Percentiles rank a stretch among this genome's conserved stretches.
These are phyloP conservation scores for Carex sylvatica DNA, from an alignment of 202 grass and related monocot genomes.

Conservation along the genomic window DNA sequence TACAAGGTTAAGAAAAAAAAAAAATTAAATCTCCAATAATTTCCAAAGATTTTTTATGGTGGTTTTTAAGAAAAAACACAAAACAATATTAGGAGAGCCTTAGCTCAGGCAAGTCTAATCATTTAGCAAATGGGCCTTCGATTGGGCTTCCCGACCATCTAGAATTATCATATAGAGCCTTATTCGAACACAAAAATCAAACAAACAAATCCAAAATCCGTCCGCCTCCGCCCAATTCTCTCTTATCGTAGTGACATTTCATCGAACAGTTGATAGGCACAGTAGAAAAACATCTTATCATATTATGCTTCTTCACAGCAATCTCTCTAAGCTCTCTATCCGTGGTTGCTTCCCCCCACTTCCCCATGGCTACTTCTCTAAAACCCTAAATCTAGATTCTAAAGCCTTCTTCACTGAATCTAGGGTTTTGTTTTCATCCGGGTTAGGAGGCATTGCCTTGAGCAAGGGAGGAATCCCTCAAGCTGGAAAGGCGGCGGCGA, in stretches of 20 bases:
- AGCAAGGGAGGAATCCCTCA: background rate
- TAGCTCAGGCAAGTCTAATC: background rate
- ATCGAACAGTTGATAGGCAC: conserved; percentile 39
- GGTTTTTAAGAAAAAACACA: too few relatives aligned
- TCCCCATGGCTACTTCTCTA: conserved; percentile 42
- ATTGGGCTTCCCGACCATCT: background rate
- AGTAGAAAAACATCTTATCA: background rate
- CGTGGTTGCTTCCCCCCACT: conserved; percentile 46
- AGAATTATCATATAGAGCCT: background rate
- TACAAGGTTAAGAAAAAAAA: too few relatives aligned
- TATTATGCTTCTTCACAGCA: conserved; percentile 42
- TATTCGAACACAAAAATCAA: background rate
- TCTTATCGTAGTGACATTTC: conserved; percentile 21
- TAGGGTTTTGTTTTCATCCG: conserved; percentile 52
- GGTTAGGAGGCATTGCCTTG: conserved; percentile 18
- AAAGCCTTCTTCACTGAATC: background rate
- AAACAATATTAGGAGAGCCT: too few relatives aligned
- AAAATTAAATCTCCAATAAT: too few relatives aligned
- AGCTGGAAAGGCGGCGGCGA: conserved; percentile 33
- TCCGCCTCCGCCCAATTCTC: background rate
- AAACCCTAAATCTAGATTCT: conserved; percentile 25
- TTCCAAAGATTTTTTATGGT: too few relatives aligned
- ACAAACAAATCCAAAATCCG: background rate
- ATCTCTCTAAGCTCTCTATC: conserved; percentile 55
- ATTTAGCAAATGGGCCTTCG: background rate